Evolutionary conservation across 495 filamentous ascomycete genomes (phyloP), one percentile per base, ranked within the genome.

Genomic region (Hapsidospora chrysogenum): DNA sequence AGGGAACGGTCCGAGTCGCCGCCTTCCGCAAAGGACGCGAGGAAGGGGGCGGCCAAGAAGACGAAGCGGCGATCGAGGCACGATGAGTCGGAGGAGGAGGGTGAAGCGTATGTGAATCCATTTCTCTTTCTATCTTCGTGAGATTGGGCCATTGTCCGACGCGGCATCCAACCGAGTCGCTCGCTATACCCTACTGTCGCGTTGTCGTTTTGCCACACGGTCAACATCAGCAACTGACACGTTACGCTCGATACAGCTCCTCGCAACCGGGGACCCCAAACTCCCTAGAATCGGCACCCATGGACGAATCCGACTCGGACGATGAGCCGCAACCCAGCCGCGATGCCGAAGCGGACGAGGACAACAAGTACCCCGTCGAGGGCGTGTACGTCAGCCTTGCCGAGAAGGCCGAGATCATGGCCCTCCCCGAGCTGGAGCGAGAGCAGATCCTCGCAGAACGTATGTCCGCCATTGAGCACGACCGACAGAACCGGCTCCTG

Each of bases 381-480:
- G 85, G 85, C 33, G 76, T 85, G 19, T 96, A 85, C 59, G 68
- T 72, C 40, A 80, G 77, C 34, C 65, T 72, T 11, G 66, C 74
- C 22, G 89, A 99, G 49, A 92, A 82, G 52, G 66, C 66, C 14
- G 66, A 78, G 18, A 87, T 99, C 36, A 75, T 85, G 66, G 73
- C 70, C 19, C 77, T 95, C 71, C 76, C 85, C 2, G 85, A 95
- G 50, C 74, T 95, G 17, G 72, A 85, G 46, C 80, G 89, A 30
- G 89, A 99, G 54, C 70, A 81, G 48, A 68, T 93, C 33, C 70
- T 99, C 6, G 86, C 85, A 16, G 82, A 87, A 40, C 83, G 92
- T 41, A 76, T 77, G n/a, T 70, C 80, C 36, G 70, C 84, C 50
- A 70, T 79, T 28, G 79, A 87, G 41, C 77, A 76, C 21, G 70